A percentile compares a stretch with the other conserved stretches of the same genome.
These are phyloP conservation scores for Xenoacremonium recifei DNA, from an alignment of 2,329 filamentous ascomycete species.

Conservation along the genomic window DNA sequence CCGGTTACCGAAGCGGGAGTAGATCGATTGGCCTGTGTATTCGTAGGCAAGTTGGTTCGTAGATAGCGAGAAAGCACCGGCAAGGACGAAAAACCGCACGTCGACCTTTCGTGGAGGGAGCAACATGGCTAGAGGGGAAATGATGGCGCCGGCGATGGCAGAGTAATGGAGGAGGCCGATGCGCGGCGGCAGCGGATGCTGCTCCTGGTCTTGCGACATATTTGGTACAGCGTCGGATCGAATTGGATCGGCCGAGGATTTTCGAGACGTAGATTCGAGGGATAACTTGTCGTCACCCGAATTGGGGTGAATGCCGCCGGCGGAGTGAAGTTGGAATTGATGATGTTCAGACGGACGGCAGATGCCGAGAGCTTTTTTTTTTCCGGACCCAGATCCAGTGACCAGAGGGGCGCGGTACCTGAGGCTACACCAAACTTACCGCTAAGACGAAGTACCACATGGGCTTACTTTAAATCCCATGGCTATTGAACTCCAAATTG, in stretches of 20 bases:
- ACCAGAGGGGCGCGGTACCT: neutral
- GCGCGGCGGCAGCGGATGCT: conserved; percentile 30
- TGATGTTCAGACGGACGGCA: too few relatives aligned
- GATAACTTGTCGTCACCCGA: neutral
- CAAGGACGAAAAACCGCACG: conserved; percentile 49
- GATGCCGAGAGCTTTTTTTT: neutral
- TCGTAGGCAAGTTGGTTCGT: conserved; percentile 56
- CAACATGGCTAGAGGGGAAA: conserved; percentile 47
- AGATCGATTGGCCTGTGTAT: conserved; percentile 54
- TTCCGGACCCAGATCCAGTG: neutral
- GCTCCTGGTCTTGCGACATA: conserved; percentile 28
- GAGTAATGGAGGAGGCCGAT: conserved; percentile 44
- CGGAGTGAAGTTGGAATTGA: neutral
- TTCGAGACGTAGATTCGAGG: neutral
- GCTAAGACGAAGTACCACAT: too few relatives aligned
- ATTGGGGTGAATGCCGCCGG: neutral
- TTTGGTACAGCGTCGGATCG: neutral
- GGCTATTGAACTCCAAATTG: too few relatives aligned
- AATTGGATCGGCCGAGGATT: neutral
- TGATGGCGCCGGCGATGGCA: conserved; percentile 46
- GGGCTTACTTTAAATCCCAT: too few relatives aligned
- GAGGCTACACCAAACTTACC: neutral
- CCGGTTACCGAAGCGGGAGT: conserved; percentile 45
- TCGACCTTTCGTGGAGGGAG: conserved; percentile 53
- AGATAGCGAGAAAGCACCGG: conserved; percentile 48